phyloP scores from a whole-genome alignment of 176 grass and related monocot genomes.

The Oryza meyeriana region DNA sequence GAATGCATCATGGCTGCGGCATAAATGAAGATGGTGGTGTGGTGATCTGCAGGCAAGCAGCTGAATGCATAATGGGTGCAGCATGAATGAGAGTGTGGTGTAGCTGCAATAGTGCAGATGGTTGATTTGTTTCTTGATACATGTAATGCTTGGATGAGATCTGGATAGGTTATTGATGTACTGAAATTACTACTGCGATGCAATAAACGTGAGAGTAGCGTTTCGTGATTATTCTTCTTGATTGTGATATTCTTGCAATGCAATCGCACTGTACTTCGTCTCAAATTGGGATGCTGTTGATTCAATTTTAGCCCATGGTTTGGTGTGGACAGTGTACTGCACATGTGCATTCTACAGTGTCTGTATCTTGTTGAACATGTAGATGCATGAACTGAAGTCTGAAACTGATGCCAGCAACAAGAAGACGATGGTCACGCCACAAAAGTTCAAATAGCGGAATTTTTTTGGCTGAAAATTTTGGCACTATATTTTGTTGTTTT shows the following conservation, averaged over 20 bases:
- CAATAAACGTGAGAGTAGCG: background rate
- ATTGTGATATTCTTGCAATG: background rate
- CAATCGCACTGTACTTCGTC: background rate
- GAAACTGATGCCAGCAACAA: background rate
- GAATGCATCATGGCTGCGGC: conserved; percentile 78
- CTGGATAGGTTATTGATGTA: background rate
- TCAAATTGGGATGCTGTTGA: background rate
- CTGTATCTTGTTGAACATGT: background rate
- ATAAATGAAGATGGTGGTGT: conserved; percentile 6
- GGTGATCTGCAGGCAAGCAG: conserved; percentile 57
- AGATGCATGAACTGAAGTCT: background rate
- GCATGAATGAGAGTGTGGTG: conserved; percentile 21
- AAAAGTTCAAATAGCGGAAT: background rate
- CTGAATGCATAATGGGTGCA: conserved; percentile 37
- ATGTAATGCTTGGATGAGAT: background rate
- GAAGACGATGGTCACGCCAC: background rate
- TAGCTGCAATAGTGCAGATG: conserved; percentile 23
- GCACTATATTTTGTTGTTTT: background rate
- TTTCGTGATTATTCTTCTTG: background rate
- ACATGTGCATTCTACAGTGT: background rate
- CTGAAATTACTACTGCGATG: conserved; percentile 13
- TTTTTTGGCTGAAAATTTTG: background rate
- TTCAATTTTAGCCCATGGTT: background rate
- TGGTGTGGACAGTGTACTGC: background rate
- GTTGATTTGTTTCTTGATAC: background rate